Evolutionary conservation across 116 monocot genomes (phyloP).

Genomic region (Cymodocea nodosa): DNA sequence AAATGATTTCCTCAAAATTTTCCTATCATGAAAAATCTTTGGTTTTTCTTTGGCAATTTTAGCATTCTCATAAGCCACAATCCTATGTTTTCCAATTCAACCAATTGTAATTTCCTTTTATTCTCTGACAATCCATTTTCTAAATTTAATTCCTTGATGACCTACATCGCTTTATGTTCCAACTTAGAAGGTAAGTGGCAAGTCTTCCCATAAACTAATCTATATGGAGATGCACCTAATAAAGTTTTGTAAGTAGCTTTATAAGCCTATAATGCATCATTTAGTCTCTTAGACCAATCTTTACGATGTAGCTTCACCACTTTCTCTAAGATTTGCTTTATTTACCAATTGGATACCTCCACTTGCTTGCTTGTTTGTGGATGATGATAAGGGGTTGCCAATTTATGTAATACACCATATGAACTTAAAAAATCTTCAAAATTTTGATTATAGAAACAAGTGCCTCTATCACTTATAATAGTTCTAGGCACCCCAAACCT

Average conservation of each 20-base stretch:
- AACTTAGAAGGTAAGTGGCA: background rate
- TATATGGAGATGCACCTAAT: background rate
- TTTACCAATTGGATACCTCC: background rate
- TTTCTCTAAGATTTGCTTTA: conserved; percentile 7
- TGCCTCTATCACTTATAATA: too few species aligned
- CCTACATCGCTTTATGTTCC: background rate
- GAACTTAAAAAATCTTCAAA: background rate
- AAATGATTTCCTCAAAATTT: background rate
- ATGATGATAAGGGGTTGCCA: background rate
- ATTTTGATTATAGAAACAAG: background rate
- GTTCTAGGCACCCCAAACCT: too few species aligned
- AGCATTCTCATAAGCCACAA: background rate
- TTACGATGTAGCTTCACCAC: background rate
- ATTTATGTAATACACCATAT: background rate
- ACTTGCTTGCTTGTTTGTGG: too few species aligned
- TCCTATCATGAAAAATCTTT: background rate
- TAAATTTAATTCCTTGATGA: background rate
- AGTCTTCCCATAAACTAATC: background rate
- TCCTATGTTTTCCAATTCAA: background rate
- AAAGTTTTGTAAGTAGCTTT: background rate
- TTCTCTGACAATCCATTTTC: background rate
- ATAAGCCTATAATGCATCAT: conserved; percentile 8
- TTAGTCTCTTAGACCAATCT: conserved; percentile 2
- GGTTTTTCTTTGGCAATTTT: background rate
- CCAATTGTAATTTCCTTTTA: too few species aligned